Evolutionary conservation across 176 grass and related monocot genomes (phyloP).

Genomic region (Carex littledalei): DNA sequence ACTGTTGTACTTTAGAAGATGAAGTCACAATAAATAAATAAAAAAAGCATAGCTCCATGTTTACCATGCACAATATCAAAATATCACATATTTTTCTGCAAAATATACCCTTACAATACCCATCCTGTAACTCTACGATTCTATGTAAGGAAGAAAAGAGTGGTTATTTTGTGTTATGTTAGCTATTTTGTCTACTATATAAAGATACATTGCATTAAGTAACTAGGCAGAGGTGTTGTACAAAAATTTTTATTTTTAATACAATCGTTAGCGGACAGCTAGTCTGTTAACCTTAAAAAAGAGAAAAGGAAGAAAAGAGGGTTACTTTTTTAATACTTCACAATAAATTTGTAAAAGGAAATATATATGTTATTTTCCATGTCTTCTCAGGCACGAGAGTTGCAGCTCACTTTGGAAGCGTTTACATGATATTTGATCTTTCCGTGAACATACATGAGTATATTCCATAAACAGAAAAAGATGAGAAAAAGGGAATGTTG

Average conservation of each 20-base stretch:
- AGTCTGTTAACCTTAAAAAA: no score
- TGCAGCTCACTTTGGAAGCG: not conserved
- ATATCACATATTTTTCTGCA: not conserved
- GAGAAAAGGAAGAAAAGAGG: no score
- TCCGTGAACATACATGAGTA: not conserved
- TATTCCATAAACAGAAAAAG: not conserved
- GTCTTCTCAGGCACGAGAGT: not conserved
- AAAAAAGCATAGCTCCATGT: not conserved
- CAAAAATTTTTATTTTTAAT: no score
- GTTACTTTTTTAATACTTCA: not conserved
- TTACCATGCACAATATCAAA: not conserved
- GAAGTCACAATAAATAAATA: not conserved
- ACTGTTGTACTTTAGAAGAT: not conserved
- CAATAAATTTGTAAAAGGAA: not conserved
- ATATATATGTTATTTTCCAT: not conserved
- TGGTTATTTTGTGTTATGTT: no score
- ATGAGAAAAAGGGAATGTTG: not conserved
- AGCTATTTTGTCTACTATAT: no score
- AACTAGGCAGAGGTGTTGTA: no score
- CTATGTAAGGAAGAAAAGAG: no score
- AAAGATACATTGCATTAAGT: no score
- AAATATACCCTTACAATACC: not conserved
- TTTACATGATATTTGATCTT: slow-evolving; percentile 1
- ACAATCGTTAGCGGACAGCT: no score
- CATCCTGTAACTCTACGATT: no score